phyloP scores from a whole-genome alignment of 257 asterid species.

The Solanum sejunctum region DNA sequence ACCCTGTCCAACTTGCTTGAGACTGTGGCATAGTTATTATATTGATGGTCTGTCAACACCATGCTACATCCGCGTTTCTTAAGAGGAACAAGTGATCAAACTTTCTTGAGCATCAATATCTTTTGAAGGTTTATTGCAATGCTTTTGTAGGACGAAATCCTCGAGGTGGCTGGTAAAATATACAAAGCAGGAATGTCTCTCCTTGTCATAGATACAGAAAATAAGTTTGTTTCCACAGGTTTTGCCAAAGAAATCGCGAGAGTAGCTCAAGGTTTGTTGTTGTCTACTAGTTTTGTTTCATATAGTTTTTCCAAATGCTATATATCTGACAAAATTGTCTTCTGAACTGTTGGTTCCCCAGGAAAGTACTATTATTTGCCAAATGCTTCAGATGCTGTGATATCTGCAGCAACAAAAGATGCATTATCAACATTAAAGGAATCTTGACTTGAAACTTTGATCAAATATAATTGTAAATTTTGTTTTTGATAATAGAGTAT shows the following conservation, averaged over 20 bases:
- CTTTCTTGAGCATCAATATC: not conserved
- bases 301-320: not conserved
- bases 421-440: constrained; percentile 71
- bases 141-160: constrained; percentile 68
- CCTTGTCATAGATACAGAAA: constrained; percentile 41
- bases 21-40: not conserved
- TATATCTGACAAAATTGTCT: not conserved
- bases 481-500: not conserved
- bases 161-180: constrained; percentile 88
- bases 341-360: constrained; percentile 12
- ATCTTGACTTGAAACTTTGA: constrained; percentile 21
- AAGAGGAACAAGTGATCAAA: not conserved
- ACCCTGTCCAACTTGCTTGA: not conserved
- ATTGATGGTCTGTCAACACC: not conserved
- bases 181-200: constrained; percentile 73
- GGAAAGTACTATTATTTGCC: constrained; percentile 96
- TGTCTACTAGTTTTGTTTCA: not conserved
- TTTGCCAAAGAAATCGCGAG: constrained; percentile 96
- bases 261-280: constrained; percentile 74
- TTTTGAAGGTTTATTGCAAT: not conserved
- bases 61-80: not conserved
- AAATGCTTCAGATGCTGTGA: constrained; percentile 94
- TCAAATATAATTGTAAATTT: not conserved
- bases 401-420: constrained; percentile 86
- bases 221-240: constrained; percentile 90